Evolutionary conservation across 2,329 filamentous ascomycete species (phyloP), one percentile per base, ranked within the genome.

Genomic region (Xylaria sp.): DNA sequence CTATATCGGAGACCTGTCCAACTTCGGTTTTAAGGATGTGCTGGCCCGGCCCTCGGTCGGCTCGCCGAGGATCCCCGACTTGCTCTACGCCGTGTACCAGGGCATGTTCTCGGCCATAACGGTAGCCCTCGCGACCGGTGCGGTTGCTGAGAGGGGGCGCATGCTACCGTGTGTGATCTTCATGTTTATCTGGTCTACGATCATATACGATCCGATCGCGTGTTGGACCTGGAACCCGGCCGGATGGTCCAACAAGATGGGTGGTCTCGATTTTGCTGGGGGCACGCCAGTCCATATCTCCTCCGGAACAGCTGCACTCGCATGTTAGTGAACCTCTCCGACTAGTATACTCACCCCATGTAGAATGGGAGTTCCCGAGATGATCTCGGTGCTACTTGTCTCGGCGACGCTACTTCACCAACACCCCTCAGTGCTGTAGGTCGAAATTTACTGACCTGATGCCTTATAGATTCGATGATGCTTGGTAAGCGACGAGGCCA

Each of bases 151-250:
- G 71, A 84, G 92, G 63, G 92, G 92, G 57, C 86, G 91, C 57
- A 92, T 95, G 86, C 84, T 94, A 5, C 91, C 92, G 11, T 92
- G 89, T 70, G 84, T 96, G 62, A 80, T 96, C 67, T 96, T 96
- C 80, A 94, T 95, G 87, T 93, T 96, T 68, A 77, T 96, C 71
- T 96, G 92, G 92, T 82, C 88, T 1, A 96, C 92, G 4, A 69
- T 96, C 54, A 89, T 96, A 69, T 96, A 96, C 74, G 91, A 96
- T 66, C 89, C 91, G 1, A 92, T 96, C 69, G 92, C 92, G 42
- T 96, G 91, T 81, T 96, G 92, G 92, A 95, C 90, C 7, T 96
- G 92, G 92, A 96, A 96, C 70, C 73, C 89, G 1, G 77, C 78
- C 26, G 92, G 92, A 19, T 96, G 92, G 92, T 85, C 87, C 11